Evolutionary conservation across 192 early-diverging fungal genomes (phyloP).

Genomic region (Backusella tuberculispora): DNA sequence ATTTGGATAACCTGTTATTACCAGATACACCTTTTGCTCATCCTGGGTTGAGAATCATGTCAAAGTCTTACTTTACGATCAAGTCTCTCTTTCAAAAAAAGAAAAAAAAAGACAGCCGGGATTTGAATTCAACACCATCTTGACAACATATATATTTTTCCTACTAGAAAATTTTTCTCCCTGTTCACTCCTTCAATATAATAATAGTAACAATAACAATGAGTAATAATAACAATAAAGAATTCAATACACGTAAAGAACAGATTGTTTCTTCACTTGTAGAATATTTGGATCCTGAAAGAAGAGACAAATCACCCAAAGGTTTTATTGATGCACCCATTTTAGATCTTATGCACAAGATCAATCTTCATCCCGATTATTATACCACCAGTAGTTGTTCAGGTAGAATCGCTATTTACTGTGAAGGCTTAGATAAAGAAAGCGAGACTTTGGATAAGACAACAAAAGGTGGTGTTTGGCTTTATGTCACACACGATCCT

Average conservation of each 20-base stretch:
- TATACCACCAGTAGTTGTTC: conserved; percentile 59
- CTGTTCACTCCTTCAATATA: too few species aligned
- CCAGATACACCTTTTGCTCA: too few species aligned
- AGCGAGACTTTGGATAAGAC: conserved; percentile 35
- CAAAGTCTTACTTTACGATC: too few species aligned
- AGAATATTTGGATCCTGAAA: conserved; percentile 42
- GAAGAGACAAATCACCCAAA: conserved; percentile 57
- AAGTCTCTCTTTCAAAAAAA: too few species aligned
- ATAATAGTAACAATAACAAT: too few species aligned
- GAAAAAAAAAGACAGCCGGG: too few species aligned
- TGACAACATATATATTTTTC: too few species aligned
- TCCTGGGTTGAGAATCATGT: too few species aligned
- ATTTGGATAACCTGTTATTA: too few species aligned
- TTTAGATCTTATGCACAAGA: conserved; percentile 47
- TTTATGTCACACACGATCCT: conserved; percentile 54
- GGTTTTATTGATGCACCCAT: conserved; percentile 57
- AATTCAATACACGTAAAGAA: conserved; percentile 25
- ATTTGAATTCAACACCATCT: too few species aligned
- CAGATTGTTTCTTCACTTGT: conserved; percentile 37
- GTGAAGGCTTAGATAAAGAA: conserved; percentile 45
- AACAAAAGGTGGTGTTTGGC: conserved; percentile 52
- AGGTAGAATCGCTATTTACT: conserved; percentile 53
- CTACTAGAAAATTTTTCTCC: too few species aligned
- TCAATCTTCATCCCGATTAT: conserved; percentile 58
- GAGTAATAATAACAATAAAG: background rate